Base-by-base conservation (phyloP, 1,284 basidiomycete genomes). In the Ceratorhiza oryzae-sativae region DNA sequence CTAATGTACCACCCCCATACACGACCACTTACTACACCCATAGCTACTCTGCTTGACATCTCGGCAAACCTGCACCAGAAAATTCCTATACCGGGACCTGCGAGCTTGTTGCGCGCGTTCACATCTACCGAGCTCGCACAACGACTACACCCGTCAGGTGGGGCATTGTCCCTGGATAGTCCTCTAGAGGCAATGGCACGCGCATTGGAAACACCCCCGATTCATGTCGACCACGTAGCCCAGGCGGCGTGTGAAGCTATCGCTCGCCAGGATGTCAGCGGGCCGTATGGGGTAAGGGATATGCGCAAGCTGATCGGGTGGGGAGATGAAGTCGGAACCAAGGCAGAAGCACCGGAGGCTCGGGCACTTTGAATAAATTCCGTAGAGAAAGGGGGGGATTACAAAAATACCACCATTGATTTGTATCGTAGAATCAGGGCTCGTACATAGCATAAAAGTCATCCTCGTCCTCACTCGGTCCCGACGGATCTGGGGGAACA, bases 221-320 rank as follows among this genome's bases (percentile, higher is more conserved):
- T 99, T 58, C 97, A 99, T 78, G 94, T 98, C 30, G 97, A 99
- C 77, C 95, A 97, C 73, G 94, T 99, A 45, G 97, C 92, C 1
- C 88, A 91, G 76, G 94, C 95, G 0, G 87, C 95, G 9, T 89
- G 89, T 75, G 80, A 75, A 1, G 77, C 81, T 3, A 80, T 91
- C 68, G 80, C 79, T 72, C 62, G 80, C 42, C 80, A 80, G 58
- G 83, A 85, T 56, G 81, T 93, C 53, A 81, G 78, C 65, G 93
- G 93, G 48, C 86, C 91, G n/a, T 60, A 83, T 95, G 41, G 87
- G 56, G 92, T 96, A 53, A 79, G 79, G 68, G 83, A 84, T 74
- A 97, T 97, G 91, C 84, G 92, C 71, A 83, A 86, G 75, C 78
- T 93, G 72, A 86, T 93, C 77, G 90, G 89, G 3, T 91, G 89